Evolutionary conservation across 257 asterid genomes (phyloP).

Genomic region (Linaria vulgaris): DNA sequence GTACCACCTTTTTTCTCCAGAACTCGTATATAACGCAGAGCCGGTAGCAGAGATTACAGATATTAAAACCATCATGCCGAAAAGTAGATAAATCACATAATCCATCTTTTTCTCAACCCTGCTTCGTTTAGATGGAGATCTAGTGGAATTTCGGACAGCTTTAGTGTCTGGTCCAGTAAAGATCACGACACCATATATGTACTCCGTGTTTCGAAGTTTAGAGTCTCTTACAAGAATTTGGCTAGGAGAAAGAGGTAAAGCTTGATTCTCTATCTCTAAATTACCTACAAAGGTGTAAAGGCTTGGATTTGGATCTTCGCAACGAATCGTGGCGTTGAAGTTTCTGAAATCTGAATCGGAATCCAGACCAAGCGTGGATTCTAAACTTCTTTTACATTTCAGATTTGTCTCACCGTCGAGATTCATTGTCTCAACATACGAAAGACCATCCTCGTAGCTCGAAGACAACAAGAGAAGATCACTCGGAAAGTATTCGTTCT

Average conservation of each 20-base stretch:
- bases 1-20: conserved; percentile 42
- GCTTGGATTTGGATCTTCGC: conserved; percentile 69
- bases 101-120: conserved; percentile 57
- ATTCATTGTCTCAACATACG: conserved; percentile 67
- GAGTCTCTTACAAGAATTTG: conserved; percentile 66
- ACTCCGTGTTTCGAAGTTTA: conserved; percentile 64
- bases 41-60: conserved; percentile 48
- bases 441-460: conserved; percentile 61
- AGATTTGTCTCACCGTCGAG: conserved; percentile 69
- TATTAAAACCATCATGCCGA: conserved; percentile 41
- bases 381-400: conserved; percentile 51
- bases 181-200: conserved; percentile 50
- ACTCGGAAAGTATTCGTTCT: conserved; percentile 59
- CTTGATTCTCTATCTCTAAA: conserved; percentile 31
- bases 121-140: conserved; percentile 69
- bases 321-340: conserved; percentile 43
- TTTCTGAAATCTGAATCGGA: conserved; percentile 33
- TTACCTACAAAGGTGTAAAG: conserved; percentile 64
- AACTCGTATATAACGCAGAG: conserved; percentile 29
- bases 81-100: conserved; percentile 52
- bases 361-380: conserved; percentile 41
- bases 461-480: conserved; percentile 58
- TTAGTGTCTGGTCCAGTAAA: conserved; percentile 62
- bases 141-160: conserved; percentile 52
- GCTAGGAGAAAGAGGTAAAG: conserved; percentile 38